Evolutionary conservation across 768 basidiomycete genomes (phyloP).

Genomic region (Vararia minispora): DNA sequence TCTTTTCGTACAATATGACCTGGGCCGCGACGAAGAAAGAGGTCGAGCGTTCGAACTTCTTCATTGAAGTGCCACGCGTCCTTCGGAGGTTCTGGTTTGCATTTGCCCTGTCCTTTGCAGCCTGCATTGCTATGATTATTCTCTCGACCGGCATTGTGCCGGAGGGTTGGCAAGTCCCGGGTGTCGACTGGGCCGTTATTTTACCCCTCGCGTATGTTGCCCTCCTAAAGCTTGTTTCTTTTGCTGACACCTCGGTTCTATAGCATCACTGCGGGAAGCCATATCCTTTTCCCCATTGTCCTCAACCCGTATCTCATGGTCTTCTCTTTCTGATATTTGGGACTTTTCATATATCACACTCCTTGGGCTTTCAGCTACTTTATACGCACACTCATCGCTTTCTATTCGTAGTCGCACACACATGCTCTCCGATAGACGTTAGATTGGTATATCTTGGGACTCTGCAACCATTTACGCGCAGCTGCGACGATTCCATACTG

Average conservation of each 20-base stretch:
- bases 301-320: slow-evolving; percentile 6
- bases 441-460: no score
- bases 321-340: slow-evolving; percentile 17
- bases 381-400: no score
- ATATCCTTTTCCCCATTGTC: slow-evolving; percentile 67
- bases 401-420: no score
- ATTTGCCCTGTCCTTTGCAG: slow-evolving; percentile 40
- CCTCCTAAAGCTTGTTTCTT: not conserved
- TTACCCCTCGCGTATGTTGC: slow-evolving; percentile 56
- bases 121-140: slow-evolving; percentile 45
- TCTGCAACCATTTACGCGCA: no score
- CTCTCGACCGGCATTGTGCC: slow-evolving; percentile 47
- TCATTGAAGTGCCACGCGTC: slow-evolving; percentile 81
- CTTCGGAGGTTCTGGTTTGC: slow-evolving; percentile 67
- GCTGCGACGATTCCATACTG: no score
- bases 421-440: no score
- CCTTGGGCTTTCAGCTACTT: not conserved
- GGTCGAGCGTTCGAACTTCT: slow-evolving; percentile 83
- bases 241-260: not conserved
- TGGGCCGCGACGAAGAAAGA: slow-evolving; percentile 67
- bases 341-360: slow-evolving; percentile 43
- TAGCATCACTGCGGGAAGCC: slow-evolving; percentile 52
- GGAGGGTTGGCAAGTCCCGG: slow-evolving; percentile 49
- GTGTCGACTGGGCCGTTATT: slow-evolving; percentile 60
- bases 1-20: slow-evolving; percentile 46